Percentiles rank a stretch among this genome's conserved stretches.
These are phyloP conservation scores for Fusarium torulosum DNA, from an alignment of 2,329 filamentous ascomycete species.

Conservation along the genomic window DNA sequence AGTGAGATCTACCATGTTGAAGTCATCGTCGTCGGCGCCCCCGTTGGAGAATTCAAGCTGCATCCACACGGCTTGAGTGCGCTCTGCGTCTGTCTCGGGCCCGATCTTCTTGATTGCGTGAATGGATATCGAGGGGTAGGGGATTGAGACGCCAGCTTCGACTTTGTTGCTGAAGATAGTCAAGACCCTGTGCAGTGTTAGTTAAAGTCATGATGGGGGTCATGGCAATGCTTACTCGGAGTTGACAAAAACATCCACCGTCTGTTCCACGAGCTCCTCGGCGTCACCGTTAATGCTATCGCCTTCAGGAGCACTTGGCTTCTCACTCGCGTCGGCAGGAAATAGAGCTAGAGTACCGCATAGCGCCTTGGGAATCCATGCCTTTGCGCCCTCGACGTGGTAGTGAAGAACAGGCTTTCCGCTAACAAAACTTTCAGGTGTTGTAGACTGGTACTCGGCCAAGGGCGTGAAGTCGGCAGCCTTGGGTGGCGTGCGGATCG, in stretches of 20 bases:
- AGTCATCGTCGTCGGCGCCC: slow-evolving; percentile 71
- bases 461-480: slow-evolving; percentile 72
- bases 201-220: background rate
- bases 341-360: slow-evolving; percentile 68
- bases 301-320: slow-evolving; percentile 45
- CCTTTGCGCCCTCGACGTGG: slow-evolving; percentile 67
- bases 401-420: slow-evolving; percentile 79
- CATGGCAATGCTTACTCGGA: slow-evolving; percentile 62
- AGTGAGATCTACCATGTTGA: slow-evolving; percentile 75
- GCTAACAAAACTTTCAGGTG: slow-evolving; percentile 78
- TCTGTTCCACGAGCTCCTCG: slow-evolving; percentile 58
- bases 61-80: slow-evolving; percentile 70
- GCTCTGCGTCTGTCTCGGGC: slow-evolving; percentile 53
- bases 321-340: slow-evolving; percentile 54
- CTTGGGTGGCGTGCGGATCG: slow-evolving; percentile 68
- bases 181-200: slow-evolving; percentile 56
- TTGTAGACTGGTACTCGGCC: slow-evolving; percentile 77
- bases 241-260: slow-evolving; percentile 69
- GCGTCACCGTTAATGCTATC: slow-evolving; percentile 50
- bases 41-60: slow-evolving; percentile 74
- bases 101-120: slow-evolving; percentile 76
- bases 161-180: slow-evolving; percentile 72
- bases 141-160: slow-evolving; percentile 73
- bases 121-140: slow-evolving; percentile 80
- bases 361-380: slow-evolving; percentile 68